These are phyloP conservation scores for Buddleja alternifolia DNA, from an alignment of 257 asterid genomes.

Conservation along the genomic window DNA sequence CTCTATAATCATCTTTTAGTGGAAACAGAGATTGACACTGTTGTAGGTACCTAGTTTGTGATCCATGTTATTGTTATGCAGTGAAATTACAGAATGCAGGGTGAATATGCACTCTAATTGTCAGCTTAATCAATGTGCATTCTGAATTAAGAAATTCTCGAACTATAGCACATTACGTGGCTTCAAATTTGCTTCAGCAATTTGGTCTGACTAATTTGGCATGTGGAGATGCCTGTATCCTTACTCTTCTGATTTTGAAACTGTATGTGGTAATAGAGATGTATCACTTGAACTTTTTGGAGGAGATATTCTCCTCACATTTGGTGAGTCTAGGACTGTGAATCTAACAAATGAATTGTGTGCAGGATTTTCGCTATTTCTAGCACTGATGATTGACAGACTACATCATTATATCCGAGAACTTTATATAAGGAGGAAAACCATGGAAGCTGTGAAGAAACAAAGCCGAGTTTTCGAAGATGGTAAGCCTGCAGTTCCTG, in stretches of 20 bases:
- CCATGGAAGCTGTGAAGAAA: conserved; percentile 70
- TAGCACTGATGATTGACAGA: conserved; percentile 77
- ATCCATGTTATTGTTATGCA: background rate
- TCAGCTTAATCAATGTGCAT: background rate
- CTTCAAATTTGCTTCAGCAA: no score
- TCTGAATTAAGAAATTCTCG: background rate
- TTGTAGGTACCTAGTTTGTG: conserved; percentile 1
- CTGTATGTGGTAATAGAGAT: background rate
- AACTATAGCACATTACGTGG: background rate
- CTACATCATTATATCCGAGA: conserved; percentile 87
- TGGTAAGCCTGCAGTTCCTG: conserved; percentile 41
- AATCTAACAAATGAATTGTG: conserved; percentile 3
- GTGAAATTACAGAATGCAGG: conserved; percentile 5
- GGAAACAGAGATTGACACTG: conserved; percentile 15
- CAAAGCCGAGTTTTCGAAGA: conserved; percentile 66
- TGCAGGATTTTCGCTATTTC: conserved; percentile 86
- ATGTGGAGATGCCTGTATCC: background rate
- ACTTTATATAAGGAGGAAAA: conserved; percentile 75
- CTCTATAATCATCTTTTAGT: background rate
- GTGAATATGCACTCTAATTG: background rate
- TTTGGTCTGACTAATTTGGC: no score
- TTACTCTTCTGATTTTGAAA: conserved; percentile 2
- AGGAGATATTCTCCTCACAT: background rate
- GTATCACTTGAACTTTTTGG: background rate
- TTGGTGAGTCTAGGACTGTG: background rate